Evolutionary conservation across 2,329 filamentous ascomycete species (phyloP).

Genomic region (Emmonsiellopsis sp.): DNA sequence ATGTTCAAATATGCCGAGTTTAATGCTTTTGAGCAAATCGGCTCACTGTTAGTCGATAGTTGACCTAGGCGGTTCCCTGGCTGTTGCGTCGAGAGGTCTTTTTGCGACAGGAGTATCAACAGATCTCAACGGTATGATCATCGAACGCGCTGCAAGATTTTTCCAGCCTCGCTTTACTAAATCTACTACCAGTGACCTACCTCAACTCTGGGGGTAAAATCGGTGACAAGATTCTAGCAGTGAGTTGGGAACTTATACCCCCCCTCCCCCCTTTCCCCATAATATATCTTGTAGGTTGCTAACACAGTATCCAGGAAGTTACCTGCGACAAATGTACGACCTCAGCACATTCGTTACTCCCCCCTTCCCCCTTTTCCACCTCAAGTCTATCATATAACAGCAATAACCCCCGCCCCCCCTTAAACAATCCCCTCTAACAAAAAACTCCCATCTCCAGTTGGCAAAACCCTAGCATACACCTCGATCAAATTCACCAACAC

Average conservation of each 20-base stretch:
- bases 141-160: neutral
- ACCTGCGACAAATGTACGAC: constrained; percentile 55
- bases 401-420: neutral
- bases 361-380: neutral
- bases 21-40: neutral
- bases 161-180: neutral
- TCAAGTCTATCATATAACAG: neutral
- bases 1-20: constrained; percentile 8
- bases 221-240: constrained; percentile 49
- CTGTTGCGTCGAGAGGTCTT: constrained; percentile 56
- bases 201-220: constrained; percentile 55
- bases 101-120: constrained; percentile 60
- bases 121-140: constrained; percentile 48
- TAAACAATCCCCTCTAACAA: neutral
- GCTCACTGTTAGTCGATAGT: constrained; percentile 30
- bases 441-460: constrained; percentile 35
- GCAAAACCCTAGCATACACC: constrained; percentile 58
- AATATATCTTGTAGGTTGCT: neutral
- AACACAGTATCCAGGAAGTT: constrained; percentile 38
- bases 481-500: constrained; percentile 52
- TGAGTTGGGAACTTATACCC: constrained; percentile 22
- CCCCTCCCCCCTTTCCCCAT: neutral
- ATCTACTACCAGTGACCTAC: constrained; percentile 47
- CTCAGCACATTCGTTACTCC: neutral
- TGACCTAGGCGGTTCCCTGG: constrained; percentile 57